phyloP scores from a whole-genome alignment of 148 eudicot genomes.

The Dianthus caryophyllus region DNA sequence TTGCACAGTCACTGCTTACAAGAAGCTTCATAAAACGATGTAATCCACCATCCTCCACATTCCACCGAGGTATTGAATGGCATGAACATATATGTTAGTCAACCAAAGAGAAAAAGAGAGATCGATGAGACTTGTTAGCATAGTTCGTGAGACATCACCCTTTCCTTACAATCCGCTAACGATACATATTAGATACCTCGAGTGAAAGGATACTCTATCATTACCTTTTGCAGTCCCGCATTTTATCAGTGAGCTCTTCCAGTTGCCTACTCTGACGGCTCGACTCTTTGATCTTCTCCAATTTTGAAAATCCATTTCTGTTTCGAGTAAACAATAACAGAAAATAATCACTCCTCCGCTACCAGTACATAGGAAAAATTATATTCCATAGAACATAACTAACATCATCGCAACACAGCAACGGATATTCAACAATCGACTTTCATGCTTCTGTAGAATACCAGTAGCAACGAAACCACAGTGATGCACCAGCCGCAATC shows the following conservation, averaged over 20 bases:
- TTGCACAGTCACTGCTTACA: not conserved
- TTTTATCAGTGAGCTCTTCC: slow-evolving; percentile 96
- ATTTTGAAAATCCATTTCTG: slow-evolving; percentile 95
- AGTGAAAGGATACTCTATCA: not conserved
- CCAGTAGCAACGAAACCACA: not conserved
- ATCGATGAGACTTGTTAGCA: not conserved
- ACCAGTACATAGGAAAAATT: not conserved
- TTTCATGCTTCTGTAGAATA: not conserved
- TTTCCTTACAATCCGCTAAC: not conserved
- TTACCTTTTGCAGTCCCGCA: slow-evolving; percentile 99
- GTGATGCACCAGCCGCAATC: not conserved
- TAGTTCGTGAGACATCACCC: not conserved
- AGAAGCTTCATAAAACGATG: not conserved
- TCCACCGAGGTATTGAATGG: not conserved
- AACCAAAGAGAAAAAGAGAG: not conserved
- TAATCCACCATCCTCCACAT: not conserved
- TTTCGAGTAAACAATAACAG: slow-evolving; percentile 7
- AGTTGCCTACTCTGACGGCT: slow-evolving; percentile 84
- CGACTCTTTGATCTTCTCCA: slow-evolving; percentile 95
- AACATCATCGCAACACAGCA: not conserved
- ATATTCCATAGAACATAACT: not conserved
- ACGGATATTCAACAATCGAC: not conserved
- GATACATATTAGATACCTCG: not conserved
- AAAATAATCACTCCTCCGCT: not conserved
- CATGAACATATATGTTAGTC: not conserved